phyloP scores from a whole-genome alignment of 768 basidiomycete species.

The Russula ochroleuca region DNA sequence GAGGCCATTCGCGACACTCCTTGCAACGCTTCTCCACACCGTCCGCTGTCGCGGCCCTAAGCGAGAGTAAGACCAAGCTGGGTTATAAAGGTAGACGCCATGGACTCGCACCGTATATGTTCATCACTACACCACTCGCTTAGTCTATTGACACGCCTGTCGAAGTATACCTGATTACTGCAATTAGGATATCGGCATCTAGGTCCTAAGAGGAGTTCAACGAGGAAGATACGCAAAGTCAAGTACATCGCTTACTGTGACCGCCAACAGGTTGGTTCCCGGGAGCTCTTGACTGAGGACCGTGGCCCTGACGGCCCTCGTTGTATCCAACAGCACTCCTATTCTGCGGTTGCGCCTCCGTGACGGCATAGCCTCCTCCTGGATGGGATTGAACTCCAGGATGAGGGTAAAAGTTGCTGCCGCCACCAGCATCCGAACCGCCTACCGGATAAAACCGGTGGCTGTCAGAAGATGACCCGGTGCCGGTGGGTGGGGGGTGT shows the following conservation, averaged over 20 bases:
- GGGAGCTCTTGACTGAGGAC: background rate
- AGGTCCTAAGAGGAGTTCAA: background rate
- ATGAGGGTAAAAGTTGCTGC: background rate
- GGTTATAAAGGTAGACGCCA: background rate
- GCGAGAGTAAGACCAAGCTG: background rate
- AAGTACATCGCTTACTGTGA: background rate
- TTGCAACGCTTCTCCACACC: background rate
- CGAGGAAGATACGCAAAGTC: too few species aligned
- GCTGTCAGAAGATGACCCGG: background rate
- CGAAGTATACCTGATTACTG: background rate
- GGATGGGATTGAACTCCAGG: too few species aligned
- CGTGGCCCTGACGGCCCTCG: background rate
- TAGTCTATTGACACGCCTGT: background rate
- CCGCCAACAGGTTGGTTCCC: background rate
- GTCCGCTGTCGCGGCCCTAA: background rate
- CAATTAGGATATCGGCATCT: background rate
- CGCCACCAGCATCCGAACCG: background rate
- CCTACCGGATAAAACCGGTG: background rate
- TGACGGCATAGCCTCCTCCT: background rate
- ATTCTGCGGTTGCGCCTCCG: background rate
- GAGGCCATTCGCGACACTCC: conserved; percentile 3
- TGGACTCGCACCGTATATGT: conserved; percentile 5
- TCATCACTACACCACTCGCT: conserved; percentile 9
- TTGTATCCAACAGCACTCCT: background rate
- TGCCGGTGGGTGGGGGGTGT: background rate